These are phyloP conservation scores for Scleromitrula shiraiana DNA, from an alignment of 2,329 filamentous ascomycete species.

Conservation along the genomic window DNA sequence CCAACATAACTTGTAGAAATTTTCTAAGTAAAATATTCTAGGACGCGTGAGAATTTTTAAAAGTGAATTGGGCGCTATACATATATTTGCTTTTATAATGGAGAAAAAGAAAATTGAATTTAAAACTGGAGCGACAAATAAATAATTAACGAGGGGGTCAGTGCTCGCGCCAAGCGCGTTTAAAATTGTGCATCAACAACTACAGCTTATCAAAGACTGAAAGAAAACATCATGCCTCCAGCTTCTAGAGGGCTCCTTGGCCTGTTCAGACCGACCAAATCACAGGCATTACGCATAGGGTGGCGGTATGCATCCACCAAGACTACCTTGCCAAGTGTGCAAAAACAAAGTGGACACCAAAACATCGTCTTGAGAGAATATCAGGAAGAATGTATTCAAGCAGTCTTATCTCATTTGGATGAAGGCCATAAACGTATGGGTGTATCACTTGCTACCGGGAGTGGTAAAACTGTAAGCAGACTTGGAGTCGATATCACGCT, in stretches of 20 bases:
- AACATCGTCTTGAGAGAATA: slow-evolving; percentile 65
- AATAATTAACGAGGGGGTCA: no score
- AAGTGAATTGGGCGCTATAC: no score
- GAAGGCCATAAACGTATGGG: slow-evolving; percentile 72
- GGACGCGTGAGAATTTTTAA: no score
- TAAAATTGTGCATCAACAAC: not conserved
- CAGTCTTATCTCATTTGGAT: slow-evolving; percentile 61
- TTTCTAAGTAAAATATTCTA: not conserved
- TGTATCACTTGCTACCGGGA: slow-evolving; percentile 78
- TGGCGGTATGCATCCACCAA: slow-evolving; percentile 15
- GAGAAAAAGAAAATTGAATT: not conserved
- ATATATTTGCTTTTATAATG: not conserved
- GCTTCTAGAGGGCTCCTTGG: slow-evolving; percentile 22
- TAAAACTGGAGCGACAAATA: not conserved
- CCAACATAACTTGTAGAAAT: slow-evolving; percentile 14
- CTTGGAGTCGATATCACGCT: not conserved
- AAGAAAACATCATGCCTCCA: slow-evolving; percentile 23
- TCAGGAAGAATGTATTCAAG: slow-evolving; percentile 85
- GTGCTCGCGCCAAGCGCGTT: slow-evolving; percentile 2
- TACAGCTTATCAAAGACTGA: not conserved
- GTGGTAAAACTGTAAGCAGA: slow-evolving; percentile 69
- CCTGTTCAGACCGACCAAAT: not conserved
- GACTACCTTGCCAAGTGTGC: not conserved
- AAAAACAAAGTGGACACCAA: slow-evolving; percentile 8
- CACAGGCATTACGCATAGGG: not conserved